These are phyloP conservation scores for Didymella glomerata DNA, from an alignment of 2,329 filamentous ascomycete genomes.

Conservation along the genomic window DNA sequence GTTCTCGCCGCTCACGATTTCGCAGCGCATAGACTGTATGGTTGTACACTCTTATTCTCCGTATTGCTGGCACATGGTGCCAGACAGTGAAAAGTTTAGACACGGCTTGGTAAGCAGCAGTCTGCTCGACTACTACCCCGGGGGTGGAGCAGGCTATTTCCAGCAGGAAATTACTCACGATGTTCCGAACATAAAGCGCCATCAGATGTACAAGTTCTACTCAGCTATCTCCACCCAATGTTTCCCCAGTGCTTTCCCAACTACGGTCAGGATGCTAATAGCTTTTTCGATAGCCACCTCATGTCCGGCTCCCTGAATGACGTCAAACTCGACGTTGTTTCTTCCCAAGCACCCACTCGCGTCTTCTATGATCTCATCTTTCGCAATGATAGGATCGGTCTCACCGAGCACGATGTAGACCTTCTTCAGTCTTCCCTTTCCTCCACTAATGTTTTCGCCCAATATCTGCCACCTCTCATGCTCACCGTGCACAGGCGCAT, in stretches of 20 bases:
- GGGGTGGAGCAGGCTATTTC: too few relatives aligned
- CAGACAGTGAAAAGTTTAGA: too few relatives aligned
- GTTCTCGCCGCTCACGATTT: constrained; percentile 3
- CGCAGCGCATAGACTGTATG: background rate
- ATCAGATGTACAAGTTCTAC: too few relatives aligned
- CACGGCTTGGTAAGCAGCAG: too few relatives aligned
- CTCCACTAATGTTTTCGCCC: constrained; percentile 49
- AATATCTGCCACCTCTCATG: constrained; percentile 69
- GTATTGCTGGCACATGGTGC: too few relatives aligned
- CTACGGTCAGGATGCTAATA: constrained; percentile 64
- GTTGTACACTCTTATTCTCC: too few relatives aligned
- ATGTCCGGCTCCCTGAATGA: constrained; percentile 69
- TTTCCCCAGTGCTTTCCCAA: constrained; percentile 55
- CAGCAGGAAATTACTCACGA: too few relatives aligned
- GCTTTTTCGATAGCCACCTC: constrained; percentile 72
- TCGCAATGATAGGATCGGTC: constrained; percentile 72
- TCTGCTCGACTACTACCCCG: too few relatives aligned
- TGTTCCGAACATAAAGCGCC: too few relatives aligned
- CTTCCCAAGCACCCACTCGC: constrained; percentile 64
- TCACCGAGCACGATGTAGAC: constrained; percentile 72
- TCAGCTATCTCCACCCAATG: too few relatives aligned
- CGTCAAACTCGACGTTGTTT: constrained; percentile 64
- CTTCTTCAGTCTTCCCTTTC: constrained; percentile 55
- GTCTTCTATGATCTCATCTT: constrained; percentile 70
- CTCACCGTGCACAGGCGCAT: constrained; percentile 73